Conservation (phyloP, 352 stramenopile genomes). For the Phytophthora pisi region DNA sequence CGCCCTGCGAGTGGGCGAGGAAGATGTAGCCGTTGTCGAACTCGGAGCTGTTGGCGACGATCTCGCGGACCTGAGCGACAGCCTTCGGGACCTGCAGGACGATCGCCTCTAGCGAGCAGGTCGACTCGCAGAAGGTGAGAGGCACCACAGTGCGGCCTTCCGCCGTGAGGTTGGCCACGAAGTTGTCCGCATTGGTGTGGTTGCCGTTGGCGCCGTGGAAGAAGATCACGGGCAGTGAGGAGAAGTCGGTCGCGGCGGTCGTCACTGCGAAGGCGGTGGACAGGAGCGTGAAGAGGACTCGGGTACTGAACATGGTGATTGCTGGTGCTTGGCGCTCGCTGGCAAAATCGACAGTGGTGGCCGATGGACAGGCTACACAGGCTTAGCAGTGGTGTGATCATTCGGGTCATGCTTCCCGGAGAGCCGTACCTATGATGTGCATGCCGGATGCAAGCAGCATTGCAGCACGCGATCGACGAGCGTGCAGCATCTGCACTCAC, state of each 20-base stretch:
- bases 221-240: conserved; percentile 42
- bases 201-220: conserved; percentile 44
- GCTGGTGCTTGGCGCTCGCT: conserved; percentile 7
- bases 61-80: conserved; percentile 36
- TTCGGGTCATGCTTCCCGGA: background rate
- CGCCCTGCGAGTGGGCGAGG: conserved; percentile 49
- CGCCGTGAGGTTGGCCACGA: conserved; percentile 34
- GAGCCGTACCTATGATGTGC: background rate
- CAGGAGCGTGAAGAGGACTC: conserved; percentile 15
- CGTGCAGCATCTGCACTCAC: background rate
- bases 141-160: conserved; percentile 36
- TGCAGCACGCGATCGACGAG: background rate
- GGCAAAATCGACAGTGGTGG: conserved; percentile 12
- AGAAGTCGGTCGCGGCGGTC: conserved; percentile 13
- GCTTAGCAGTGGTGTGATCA: background rate
- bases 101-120: conserved; percentile 35
- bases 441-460: background rate
- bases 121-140: conserved; percentile 37
- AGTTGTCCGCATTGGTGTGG: conserved; percentile 17
- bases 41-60: conserved; percentile 27
- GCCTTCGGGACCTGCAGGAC: conserved; percentile 41
- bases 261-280: conserved; percentile 13
- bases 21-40: conserved; percentile 56
- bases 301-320: conserved; percentile 9
- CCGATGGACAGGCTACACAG: background rate